These are phyloP conservation scores for Brasilioporus rufonigricans DNA, from an alignment of 768 basidiomycete species.

Conservation along the genomic window DNA sequence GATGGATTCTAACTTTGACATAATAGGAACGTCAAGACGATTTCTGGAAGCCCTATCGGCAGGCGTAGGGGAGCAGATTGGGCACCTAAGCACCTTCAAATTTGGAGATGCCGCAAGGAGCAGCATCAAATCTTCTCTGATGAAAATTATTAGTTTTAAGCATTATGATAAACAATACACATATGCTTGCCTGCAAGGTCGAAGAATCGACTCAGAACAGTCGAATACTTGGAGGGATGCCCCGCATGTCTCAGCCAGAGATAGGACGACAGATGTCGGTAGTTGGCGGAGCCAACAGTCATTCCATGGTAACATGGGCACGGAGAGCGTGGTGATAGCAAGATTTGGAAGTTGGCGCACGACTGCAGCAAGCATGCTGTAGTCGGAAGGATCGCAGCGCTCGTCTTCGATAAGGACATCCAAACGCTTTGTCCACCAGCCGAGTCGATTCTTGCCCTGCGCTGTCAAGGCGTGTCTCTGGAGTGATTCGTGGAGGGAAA, in stretches of 20 bases:
- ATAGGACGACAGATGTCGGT: conserved; percentile 17
- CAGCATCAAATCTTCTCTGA: conserved; percentile 30
- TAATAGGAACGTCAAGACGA: conserved; percentile 25
- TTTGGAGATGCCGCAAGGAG: conserved; percentile 26
- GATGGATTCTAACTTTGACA: conserved; percentile 27
- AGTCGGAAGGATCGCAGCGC: conserved; percentile 25
- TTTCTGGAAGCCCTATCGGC: conserved; percentile 16
- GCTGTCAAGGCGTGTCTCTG: conserved; percentile 3
- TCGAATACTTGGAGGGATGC: conserved; percentile 27
- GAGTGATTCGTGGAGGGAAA: conserved; percentile 15
- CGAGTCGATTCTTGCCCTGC: conserved; percentile 8
- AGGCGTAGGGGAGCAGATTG: conserved; percentile 27
- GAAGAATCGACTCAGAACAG: conserved; percentile 29
- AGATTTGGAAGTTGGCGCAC: conserved; percentile 28
- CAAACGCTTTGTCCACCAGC: conserved; percentile 29
- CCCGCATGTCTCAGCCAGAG: conserved; percentile 28
- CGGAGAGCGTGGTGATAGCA: conserved; percentile 23
- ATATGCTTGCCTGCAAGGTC: conserved; percentile 27
- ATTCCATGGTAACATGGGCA: conserved; percentile 25
- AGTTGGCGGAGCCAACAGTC: conserved; percentile 28
- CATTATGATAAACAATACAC: neutral
- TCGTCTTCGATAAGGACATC: conserved; percentile 27
- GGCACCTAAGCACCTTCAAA: conserved; percentile 27
- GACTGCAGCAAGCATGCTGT: conserved; percentile 20
- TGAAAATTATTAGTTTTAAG: neutral